phyloP scores from a whole-genome alignment of 2,329 filamentous ascomycete genomes.

The Neurospora crassa region DNA sequence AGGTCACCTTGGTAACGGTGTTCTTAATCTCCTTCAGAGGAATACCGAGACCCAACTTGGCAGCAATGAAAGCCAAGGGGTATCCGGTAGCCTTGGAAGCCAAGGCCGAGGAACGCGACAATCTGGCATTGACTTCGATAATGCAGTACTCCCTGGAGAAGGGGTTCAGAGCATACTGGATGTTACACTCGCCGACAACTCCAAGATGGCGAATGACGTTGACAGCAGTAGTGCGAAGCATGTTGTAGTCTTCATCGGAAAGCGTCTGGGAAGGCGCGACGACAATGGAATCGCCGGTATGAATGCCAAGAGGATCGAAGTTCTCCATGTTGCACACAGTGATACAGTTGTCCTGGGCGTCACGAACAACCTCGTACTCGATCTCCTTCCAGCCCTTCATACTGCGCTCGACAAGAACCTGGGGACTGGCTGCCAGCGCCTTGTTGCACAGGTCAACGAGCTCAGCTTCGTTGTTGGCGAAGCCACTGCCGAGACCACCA shows the following conservation, averaged over 20 bases:
- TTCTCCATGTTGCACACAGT: conserved; percentile 99
- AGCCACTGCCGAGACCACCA: conserved; percentile 89
- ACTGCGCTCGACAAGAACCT: conserved; percentile 91
- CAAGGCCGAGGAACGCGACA: conserved; percentile 89
- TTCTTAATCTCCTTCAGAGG: conserved; percentile 95
- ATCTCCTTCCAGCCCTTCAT: conserved; percentile 99
- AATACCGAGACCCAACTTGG: conserved; percentile 90
- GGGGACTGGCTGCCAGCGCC: conserved; percentile 88
- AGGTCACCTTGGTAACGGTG: conserved; percentile 89
- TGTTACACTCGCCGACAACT: conserved; percentile 97
- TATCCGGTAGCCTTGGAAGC: conserved; percentile 97
- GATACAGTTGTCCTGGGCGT: conserved; percentile 95
- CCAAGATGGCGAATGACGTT: conserved; percentile 96
- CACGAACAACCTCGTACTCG: conserved; percentile 95
- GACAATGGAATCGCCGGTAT: conserved; percentile 96
- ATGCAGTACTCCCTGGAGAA: conserved; percentile 96
- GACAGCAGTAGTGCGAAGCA: conserved; percentile 93
- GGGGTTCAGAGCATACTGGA: conserved; percentile 94
- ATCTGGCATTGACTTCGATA: conserved; percentile 94
- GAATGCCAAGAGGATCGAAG: conserved; percentile 95
- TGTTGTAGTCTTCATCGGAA: conserved; percentile 97
- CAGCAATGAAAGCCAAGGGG: conserved; percentile 89
- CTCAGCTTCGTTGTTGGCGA: conserved; percentile 79
- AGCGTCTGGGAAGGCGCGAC: conserved; percentile 95
- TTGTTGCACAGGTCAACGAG: conserved; percentile 84